Evolutionary conservation across 73 alveolate genomes (phyloP), one percentile per base, ranked within the genome.

Genomic region (Blepharisma japonicum): DNA sequence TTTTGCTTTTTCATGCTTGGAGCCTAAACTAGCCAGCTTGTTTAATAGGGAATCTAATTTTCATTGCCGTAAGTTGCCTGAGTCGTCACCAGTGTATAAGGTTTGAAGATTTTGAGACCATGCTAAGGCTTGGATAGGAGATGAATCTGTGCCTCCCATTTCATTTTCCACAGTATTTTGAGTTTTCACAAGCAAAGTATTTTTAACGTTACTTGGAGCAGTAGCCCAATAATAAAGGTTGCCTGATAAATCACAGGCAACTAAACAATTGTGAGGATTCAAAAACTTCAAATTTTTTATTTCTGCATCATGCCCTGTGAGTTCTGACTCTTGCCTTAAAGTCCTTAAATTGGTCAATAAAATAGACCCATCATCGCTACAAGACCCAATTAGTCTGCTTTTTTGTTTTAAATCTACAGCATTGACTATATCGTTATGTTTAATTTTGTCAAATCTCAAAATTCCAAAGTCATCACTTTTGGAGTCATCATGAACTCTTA

Each of bases 291-390:
- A 88, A 45, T 89, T 90, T 67, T 90, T 96, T 25, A 94, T 95
- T 76, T 96, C 96, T 20, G 77, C 77, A 67, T 83, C 88, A 71
- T 87, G 94, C 42, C 85, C 90, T 39, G 89, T 91, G 68, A 92
- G 85, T 4, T 94, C 78, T 11, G 97, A 94, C 56, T 96, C 99
- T 71, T 95, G 87, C 53, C 98, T 90, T 79, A 91, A 88, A 5
- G 98, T 89, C 45, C 91, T 94, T 86, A 94, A 91, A 89, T 96
- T 93, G 42, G 92, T 94, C 48, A 96, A 89, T 72, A 94, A 88
- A 6, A 96, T 96, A 51, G 92, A 80, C 25, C 98, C 97, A 81
- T 94, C 98, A 88, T 96, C 99, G 49, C 97, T 92, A 74, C 98
- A 93, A 68, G 93, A 87, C 21, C 98, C 98, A 50, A 91, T 80